These are phyloP conservation scores for Tolypocladium album DNA, from an alignment of 2,329 filamentous ascomycete genomes.

Conservation along the genomic window DNA sequence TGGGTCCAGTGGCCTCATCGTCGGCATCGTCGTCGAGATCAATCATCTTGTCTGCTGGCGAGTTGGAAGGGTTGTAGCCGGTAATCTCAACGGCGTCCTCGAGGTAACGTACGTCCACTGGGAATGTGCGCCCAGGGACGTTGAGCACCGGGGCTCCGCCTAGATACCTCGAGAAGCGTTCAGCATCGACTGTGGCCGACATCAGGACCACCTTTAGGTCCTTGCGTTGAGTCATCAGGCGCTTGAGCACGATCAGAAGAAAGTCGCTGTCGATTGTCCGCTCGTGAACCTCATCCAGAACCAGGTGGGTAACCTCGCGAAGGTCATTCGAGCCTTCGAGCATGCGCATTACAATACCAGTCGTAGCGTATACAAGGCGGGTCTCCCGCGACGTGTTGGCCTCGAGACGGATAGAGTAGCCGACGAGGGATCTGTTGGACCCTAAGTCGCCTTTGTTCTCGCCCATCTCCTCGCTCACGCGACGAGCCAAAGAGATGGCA, in stretches of 20 bases:
- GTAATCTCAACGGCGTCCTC: slow-evolving; percentile 90
- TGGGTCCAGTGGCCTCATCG: slow-evolving; percentile 38
- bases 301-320: slow-evolving; percentile 80
- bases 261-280: slow-evolving; percentile 96
- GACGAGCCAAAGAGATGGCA: slow-evolving; percentile 82
- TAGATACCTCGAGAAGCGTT: slow-evolving; percentile 82
- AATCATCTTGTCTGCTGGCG: slow-evolving; percentile 39
- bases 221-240: slow-evolving; percentile 63
- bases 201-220: slow-evolving; percentile 91
- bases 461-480: slow-evolving; percentile 90
- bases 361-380: slow-evolving; percentile 79
- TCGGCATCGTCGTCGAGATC: slow-evolving; percentile 54
- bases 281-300: slow-evolving; percentile 97
- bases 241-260: slow-evolving; percentile 80
- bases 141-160: slow-evolving; percentile 76
- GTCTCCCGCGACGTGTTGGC: slow-evolving; percentile 76
- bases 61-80: slow-evolving; percentile 48
- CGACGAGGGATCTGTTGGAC: slow-evolving; percentile 72
- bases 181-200: slow-evolving; percentile 93
- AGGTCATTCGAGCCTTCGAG: slow-evolving; percentile 81
- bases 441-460: slow-evolving; percentile 76
- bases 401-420: slow-evolving; percentile 89
- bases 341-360: slow-evolving; percentile 95
- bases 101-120: slow-evolving; percentile 76
- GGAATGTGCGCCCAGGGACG: slow-evolving; percentile 88